Conservation (phyloP, 2,329 filamentous ascomycete genomes). For the Gremmenia infestans region DNA sequence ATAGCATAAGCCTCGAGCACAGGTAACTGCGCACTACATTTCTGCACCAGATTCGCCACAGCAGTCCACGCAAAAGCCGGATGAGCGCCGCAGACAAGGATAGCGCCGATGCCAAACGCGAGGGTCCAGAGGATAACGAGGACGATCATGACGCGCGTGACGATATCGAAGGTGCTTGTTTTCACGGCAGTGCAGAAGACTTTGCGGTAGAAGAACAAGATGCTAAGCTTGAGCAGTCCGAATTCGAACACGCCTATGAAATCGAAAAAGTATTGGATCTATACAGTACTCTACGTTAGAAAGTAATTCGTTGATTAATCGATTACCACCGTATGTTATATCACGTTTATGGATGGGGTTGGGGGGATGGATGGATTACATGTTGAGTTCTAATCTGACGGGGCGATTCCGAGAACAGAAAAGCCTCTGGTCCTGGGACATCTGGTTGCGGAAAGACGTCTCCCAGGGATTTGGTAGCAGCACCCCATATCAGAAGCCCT, state of each 20-base stretch:
- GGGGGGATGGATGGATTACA: too few relatives aligned
- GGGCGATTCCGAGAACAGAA: neutral
- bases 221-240: slow-evolving; percentile 1
- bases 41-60: too few relatives aligned
- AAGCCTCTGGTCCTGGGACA: neutral
- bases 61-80: too few relatives aligned
- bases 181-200: neutral
- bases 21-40: too few relatives aligned
- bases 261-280: neutral
- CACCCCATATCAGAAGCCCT: slow-evolving; percentile 1
- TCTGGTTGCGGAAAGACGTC: neutral
- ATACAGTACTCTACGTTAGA: too few relatives aligned
- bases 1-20: too few relatives aligned
- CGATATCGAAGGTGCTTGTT: neutral
- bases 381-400: too few relatives aligned
- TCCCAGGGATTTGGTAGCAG: neutral
- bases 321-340: too few relatives aligned
- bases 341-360: too few relatives aligned
- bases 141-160: neutral
- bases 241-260: neutral
- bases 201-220: slow-evolving; percentile 1
- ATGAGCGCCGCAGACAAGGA: too few relatives aligned
- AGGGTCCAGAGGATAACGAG: neutral
- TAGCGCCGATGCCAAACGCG: too few relatives aligned
- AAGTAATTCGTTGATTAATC: neutral